Conservation (phyloP, 768 basidiomycete genomes). For the Rhodotorula sphaerocarpa region DNA sequence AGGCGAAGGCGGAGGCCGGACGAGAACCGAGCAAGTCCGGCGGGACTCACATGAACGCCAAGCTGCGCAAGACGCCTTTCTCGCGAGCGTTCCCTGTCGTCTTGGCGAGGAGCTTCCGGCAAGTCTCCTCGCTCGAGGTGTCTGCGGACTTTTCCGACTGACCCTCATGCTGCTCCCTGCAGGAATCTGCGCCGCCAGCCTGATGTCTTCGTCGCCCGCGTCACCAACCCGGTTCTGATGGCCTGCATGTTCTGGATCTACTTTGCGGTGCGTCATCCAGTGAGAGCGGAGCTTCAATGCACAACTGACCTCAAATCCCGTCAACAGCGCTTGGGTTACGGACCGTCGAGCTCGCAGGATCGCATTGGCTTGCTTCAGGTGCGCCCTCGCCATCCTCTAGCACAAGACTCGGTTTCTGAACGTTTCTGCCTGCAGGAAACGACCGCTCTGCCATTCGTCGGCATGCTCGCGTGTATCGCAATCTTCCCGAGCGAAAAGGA, state of each 20-base stretch:
- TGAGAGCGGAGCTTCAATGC: no score
- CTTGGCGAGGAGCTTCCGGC: conserved; percentile 30
- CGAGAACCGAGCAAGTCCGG: neutral
- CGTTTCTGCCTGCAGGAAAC: conserved; percentile 13
- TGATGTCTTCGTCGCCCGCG: conserved; percentile 32
- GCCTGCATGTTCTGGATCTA: conserved; percentile 37
- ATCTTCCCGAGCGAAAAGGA: conserved; percentile 49
- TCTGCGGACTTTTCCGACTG: neutral
- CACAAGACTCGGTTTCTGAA: no score
- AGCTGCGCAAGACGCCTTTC: conserved; percentile 16
- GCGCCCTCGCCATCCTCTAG: no score
- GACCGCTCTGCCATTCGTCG: conserved; percentile 29
- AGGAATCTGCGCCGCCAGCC: conserved; percentile 36
- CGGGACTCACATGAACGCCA: neutral
- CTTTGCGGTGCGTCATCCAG: conserved; percentile 12
- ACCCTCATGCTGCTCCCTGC: neutral
- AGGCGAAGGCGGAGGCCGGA: neutral
- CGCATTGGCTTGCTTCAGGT: conserved; percentile 35
- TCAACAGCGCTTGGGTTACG: conserved; percentile 22
- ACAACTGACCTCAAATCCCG: no score
- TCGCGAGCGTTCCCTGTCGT: conserved; percentile 33
- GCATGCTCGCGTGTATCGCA: conserved; percentile 44
- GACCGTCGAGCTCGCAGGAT: conserved; percentile 25
- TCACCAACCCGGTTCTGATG: conserved; percentile 34
- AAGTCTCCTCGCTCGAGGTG: neutral